A percentile compares a stretch with the other conserved stretches of the same genome.
Conservation (phyloP, 106 monocot genomes). For the Posidonia australis region DNA sequence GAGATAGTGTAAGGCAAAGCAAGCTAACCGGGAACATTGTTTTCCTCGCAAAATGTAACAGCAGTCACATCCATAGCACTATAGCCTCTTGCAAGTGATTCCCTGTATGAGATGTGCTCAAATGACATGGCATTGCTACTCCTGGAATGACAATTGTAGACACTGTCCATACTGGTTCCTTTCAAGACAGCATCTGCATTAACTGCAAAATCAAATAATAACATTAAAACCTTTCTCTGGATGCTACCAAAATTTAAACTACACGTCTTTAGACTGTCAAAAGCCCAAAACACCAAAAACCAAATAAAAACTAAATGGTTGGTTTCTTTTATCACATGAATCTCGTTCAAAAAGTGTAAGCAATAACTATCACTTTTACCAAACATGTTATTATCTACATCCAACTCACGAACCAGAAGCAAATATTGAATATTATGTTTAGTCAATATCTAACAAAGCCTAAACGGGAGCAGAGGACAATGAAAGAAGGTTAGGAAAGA, state of each 20-base stretch:
- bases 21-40: constrained; percentile 77
- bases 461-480: too few species aligned
- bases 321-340: too few species aligned
- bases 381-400: too few species aligned
- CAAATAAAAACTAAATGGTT: too few species aligned
- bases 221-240: background rate
- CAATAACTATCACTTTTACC: too few species aligned
- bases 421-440: background rate
- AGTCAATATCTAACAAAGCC: too few species aligned
- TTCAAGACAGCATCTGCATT: constrained; percentile 86
- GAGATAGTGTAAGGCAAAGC: background rate
- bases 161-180: constrained; percentile 53
- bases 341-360: too few species aligned
- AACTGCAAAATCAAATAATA: constrained; percentile 32
- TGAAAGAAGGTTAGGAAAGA: too few species aligned
- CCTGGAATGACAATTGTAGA: constrained; percentile 59
- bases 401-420: background rate
- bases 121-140: constrained; percentile 29
- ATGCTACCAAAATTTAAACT: too few species aligned
- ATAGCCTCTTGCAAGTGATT: constrained; percentile 56
- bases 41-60: constrained; percentile 88
- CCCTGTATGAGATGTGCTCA: constrained; percentile 86
- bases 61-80: constrained; percentile 82
- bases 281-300: too few species aligned
- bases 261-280: too few species aligned